Base-by-base conservation (phyloP, 805 yeast species). In the Metahyphopichia silvanorum region DNA sequence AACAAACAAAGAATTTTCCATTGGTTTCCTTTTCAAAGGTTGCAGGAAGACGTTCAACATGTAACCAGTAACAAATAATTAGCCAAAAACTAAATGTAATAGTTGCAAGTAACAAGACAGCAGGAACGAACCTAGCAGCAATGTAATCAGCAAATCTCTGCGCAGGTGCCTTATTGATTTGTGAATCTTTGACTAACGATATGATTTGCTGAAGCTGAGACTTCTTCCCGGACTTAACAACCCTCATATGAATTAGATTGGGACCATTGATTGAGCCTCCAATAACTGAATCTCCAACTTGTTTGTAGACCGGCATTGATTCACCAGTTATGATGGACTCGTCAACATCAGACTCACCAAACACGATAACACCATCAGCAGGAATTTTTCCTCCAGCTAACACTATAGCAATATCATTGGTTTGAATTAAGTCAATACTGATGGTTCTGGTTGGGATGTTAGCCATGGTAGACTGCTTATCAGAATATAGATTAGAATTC, bases 241-340 rank as follows among this genome's bases (percentile, higher is more conserved):
- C 91, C 42, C 61, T 67, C 53, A 89, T 73, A 46, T 77, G 82
- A 25, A 93, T 52, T 19, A 78, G 69, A 7, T 88, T 85, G 2
- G 81, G 67, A 0, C 93, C 87, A 55, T 94, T 93, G 26, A 91
- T 76, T 2, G 97, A 82, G 0, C 99, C 99, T 10, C 96, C 97
- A 51, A 85, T 78, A 2, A 93, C 83, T 2, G 46, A 40, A 21
- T 81, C 81, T 2, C 86, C 88, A 2, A 46, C 46, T 2, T 32
- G 48, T 48, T 91, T 93, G 25, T 63, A 56, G 1, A 89, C 79
- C 2, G 96, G 89, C 24, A 76, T 52, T 0, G 95, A 76, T 59
- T 93, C 98, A 31, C 99, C 99, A 0, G 98, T 91, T 35, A 93
- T 66, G 16, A 89, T 62, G 2, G 96, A 82, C 58, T 93, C 99